A percentile compares a stretch with the other conserved stretches of the same genome.
Conservation (phyloP, 192 early-diverging fungal genomes). For the Martensiomyces pterosporus region DNA sequence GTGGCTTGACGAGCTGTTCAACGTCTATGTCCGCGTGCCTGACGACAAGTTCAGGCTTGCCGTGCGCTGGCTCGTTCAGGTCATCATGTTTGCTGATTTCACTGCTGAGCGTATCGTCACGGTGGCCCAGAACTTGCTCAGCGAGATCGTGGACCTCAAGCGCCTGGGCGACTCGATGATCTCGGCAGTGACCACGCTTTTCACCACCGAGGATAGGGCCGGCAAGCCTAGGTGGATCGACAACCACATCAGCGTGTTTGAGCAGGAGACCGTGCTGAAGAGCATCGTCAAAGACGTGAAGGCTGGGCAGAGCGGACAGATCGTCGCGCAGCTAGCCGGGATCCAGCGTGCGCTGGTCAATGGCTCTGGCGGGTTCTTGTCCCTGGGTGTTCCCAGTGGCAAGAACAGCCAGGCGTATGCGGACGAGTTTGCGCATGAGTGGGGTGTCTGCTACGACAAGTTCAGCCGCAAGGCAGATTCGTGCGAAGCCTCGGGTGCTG, state of each 20-base stretch:
- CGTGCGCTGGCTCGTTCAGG: conserved; percentile 51
- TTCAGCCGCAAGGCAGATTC: no score
- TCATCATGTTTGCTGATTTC: conserved; percentile 63
- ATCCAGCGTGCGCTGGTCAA: conserved; percentile 10
- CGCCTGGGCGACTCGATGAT: conserved; percentile 60
- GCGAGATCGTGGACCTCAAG: conserved; percentile 62
- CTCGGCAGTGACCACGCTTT: conserved; percentile 42
- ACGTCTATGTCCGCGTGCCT: conserved; percentile 40
- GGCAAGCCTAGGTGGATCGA: conserved; percentile 52
- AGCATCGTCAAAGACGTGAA: conserved; percentile 31
- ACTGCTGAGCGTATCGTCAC: conserved; percentile 67
- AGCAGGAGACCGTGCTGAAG: conserved; percentile 63
- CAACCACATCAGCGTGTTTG: conserved; percentile 61
- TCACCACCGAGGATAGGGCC: conserved; percentile 37
- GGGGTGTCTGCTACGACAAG: conserved; percentile 12
- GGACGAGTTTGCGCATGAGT: conserved; percentile 21
- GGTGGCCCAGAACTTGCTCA: conserved; percentile 63
- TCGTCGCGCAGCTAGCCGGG: conserved; percentile 10
- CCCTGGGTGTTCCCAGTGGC: conserved; percentile 12
- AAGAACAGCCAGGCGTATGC: conserved; percentile 12
- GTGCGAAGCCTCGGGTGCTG: no score
- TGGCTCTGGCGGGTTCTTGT: conserved; percentile 14
- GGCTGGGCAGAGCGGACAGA: conserved; percentile 3
- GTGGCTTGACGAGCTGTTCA: conserved; percentile 59
- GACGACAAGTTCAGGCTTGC: conserved; percentile 24